Percentiles rank a stretch among this genome's conserved stretches.
Evolutionary conservation across 2,329 filamentous ascomycete genomes (phyloP).

Genomic region (Trichoderma asperellum): DNA sequence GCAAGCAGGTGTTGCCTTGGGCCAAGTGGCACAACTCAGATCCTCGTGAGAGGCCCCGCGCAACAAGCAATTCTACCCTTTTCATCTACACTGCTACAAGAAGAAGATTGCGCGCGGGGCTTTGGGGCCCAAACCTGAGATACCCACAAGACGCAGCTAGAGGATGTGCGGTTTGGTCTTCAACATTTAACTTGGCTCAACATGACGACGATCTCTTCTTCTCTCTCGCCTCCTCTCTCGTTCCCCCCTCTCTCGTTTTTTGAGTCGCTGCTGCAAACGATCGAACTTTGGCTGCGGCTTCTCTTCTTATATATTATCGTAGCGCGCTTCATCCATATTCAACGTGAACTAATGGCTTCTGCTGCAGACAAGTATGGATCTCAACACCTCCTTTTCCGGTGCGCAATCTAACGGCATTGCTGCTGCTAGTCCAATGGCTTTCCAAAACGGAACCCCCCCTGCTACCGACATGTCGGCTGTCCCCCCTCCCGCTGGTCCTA

Average conservation of each 20-base stretch:
- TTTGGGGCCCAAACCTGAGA: not conserved
- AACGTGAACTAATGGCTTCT: not conserved
- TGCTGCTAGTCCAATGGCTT: slow-evolving; percentile 43
- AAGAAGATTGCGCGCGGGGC: not conserved
- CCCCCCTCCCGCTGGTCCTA: slow-evolving; percentile 41
- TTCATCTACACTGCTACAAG: not conserved
- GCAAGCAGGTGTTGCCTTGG: not conserved
- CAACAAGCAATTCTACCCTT: not conserved
- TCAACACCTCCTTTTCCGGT: slow-evolving; percentile 40
- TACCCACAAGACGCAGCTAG: not conserved
- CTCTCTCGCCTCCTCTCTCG: not conserved
- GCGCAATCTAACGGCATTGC: slow-evolving; percentile 41
- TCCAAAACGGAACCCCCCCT: slow-evolving; percentile 47
- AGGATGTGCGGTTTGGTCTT: not conserved
- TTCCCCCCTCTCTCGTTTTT: not conserved
- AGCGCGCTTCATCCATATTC: not conserved
- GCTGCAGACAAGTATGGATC: slow-evolving; percentile 39
- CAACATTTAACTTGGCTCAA: not conserved
- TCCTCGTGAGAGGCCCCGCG: not conserved
- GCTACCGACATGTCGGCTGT: slow-evolving; percentile 44
- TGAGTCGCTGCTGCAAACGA: not conserved
- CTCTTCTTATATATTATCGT: not conserved
- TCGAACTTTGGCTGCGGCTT: not conserved
- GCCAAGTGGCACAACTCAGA: not conserved
- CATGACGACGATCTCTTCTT: not conserved